phyloP scores from a whole-genome alignment of 352 stramenopile genomes.

The Phytophthora pistaciae region DNA sequence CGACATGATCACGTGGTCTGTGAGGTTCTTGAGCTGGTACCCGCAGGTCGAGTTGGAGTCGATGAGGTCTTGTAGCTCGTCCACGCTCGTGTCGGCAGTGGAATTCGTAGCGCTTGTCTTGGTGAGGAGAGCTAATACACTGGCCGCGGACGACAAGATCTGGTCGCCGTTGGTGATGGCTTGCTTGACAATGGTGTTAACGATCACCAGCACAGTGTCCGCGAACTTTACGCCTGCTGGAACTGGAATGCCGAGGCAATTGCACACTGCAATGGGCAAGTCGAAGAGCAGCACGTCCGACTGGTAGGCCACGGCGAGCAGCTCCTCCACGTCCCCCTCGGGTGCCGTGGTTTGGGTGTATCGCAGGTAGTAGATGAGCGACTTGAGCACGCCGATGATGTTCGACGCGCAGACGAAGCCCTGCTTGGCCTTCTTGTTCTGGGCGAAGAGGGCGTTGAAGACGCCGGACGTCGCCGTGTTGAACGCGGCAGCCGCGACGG shows the following conservation, averaged over 20 bases:
- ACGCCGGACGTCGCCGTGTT: conserved; percentile 39
- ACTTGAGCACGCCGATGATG: conserved; percentile 15
- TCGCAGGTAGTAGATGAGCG: conserved; percentile 13
- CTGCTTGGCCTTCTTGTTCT: conserved; percentile 21
- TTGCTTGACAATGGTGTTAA: conserved; percentile 24
- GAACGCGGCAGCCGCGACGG: conserved; percentile 35
- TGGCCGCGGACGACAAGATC: conserved; percentile 16
- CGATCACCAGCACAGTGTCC: conserved; percentile 9
- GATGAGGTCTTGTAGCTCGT: conserved; percentile 28
- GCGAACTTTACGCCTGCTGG: conserved; percentile 8
- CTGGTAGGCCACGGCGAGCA: conserved; percentile 5
- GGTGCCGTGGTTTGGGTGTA: conserved; percentile 14
- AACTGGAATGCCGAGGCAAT: conserved; percentile 12
- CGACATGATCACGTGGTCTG: conserved; percentile 25
- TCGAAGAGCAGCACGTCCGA: conserved; percentile 14
- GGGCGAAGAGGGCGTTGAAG: conserved; percentile 25
- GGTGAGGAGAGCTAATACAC: conserved; percentile 10
- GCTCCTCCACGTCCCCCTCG: conserved; percentile 5
- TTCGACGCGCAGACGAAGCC: conserved; percentile 18
- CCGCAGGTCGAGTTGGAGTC: conserved; percentile 20
- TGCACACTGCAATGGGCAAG: conserved; percentile 11
- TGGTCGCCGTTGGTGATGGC: conserved; percentile 23
- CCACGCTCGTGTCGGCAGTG: conserved; percentile 3
- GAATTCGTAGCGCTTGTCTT: conserved; percentile 9
- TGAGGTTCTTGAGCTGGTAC: conserved; percentile 32